These are phyloP conservation scores for Boletus sensibilis DNA, from an alignment of 768 basidiomycete genomes.

Conservation along the genomic window DNA sequence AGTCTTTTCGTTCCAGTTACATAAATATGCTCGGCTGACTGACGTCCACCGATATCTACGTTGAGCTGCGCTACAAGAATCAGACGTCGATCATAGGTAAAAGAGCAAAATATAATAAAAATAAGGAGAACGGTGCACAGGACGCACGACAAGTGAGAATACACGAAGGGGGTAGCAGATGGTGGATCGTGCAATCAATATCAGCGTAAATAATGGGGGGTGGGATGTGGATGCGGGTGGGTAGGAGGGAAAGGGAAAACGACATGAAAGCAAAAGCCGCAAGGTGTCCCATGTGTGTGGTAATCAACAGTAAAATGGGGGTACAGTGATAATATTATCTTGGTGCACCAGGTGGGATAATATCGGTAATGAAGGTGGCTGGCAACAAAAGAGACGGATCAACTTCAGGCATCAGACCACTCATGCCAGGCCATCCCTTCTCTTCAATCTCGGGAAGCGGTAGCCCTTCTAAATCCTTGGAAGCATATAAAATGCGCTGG, in stretches of 20 bases:
- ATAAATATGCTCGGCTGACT: background rate
- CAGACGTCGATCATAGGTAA: background rate
- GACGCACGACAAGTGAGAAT: background rate
- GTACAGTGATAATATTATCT: slow-evolving; percentile 22
- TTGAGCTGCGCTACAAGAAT: background rate
- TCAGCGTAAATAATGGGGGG: slow-evolving; percentile 20
- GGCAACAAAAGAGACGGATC: slow-evolving; percentile 12
- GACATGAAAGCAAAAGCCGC: slow-evolving; percentile 28
- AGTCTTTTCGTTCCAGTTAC: too few species aligned
- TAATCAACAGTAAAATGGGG: slow-evolving; percentile 17
- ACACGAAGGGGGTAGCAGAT: background rate
- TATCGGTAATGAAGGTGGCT: slow-evolving; percentile 16
- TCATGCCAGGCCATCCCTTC: slow-evolving; percentile 33
- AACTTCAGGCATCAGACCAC: slow-evolving; percentile 26
- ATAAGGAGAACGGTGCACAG: background rate
- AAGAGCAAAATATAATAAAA: background rate
- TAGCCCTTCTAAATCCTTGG: slow-evolving; percentile 27
- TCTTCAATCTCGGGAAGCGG: slow-evolving; percentile 34
- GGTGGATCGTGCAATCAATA: slow-evolving; percentile 26
- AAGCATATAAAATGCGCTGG: slow-evolving; percentile 40
- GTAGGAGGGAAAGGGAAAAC: background rate
- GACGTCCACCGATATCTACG: background rate
- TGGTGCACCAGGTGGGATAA: slow-evolving; percentile 25
- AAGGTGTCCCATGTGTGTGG: slow-evolving; percentile 30
- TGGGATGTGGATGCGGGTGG: slow-evolving; percentile 9